Conservation (phyloP, 2,329 filamentous ascomycete genomes). For the Chaetothyriales sp. region DNA sequence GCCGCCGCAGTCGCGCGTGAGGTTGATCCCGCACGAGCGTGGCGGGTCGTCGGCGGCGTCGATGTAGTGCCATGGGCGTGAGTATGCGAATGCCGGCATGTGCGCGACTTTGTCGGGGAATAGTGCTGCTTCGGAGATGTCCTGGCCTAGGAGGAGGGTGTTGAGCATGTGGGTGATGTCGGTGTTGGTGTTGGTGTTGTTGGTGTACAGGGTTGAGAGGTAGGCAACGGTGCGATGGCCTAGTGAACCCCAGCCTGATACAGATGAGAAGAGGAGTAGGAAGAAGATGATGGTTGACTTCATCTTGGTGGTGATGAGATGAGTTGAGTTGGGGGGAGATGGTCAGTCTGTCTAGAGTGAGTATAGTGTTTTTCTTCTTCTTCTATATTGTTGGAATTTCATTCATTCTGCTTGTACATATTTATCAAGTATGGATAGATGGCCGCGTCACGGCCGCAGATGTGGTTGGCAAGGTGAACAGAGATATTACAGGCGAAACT, state of each 20-base stretch:
- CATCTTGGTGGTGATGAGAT: neutral
- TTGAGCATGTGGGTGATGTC: constrained; percentile 1
- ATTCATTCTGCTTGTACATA: neutral
- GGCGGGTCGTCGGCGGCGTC: constrained; percentile 16
- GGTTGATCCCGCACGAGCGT: constrained; percentile 14
- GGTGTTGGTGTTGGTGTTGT: constrained; percentile 9
- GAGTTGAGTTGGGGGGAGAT: no score
- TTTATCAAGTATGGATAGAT: neutral
- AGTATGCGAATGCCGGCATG: constrained; percentile 15
- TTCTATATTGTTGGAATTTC: neutral
- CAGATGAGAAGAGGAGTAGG: neutral
- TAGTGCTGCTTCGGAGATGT: constrained; percentile 17
- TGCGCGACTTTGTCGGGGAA: constrained; percentile 17
- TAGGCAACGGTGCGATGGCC: constrained; percentile 42
- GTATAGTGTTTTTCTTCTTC: no score
- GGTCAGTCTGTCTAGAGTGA: no score
- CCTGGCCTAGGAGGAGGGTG: constrained; percentile 15
- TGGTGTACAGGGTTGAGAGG: constrained; percentile 27
- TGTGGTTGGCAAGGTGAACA: neutral
- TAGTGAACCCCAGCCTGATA: constrained; percentile 34
- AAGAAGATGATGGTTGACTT: neutral
- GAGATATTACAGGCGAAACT: neutral
- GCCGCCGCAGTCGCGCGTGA: constrained; percentile 33
- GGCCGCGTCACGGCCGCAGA: neutral
- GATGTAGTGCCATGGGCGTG: constrained; percentile 17